Evolutionary conservation across 768 basidiomycete genomes (phyloP), one percentile per base, ranked within the genome.

Genomic region (Mycena albidolilacea): DNA sequence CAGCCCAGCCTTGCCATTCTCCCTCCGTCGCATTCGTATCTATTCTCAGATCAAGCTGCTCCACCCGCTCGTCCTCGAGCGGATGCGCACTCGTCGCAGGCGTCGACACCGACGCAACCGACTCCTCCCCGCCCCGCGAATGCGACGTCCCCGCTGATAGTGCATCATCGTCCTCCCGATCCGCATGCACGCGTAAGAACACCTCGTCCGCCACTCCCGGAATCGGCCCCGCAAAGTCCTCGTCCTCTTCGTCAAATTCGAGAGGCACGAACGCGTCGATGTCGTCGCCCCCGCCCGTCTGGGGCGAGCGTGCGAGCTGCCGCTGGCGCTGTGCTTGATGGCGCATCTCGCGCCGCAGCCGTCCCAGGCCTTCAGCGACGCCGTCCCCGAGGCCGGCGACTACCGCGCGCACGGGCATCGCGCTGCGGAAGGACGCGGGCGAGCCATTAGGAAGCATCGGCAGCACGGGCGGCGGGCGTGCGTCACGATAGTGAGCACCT

Each of bases 401-500:
- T 30, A 30, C 85, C 15, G 84, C 85, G 7, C 90, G 84, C 30
- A 92, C 91, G 1, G 91, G 90, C 8, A 93, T 91, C 6, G 90
- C 81, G 62, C 85, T 86, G 21, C 84, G 81, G 67, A 87, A 85
- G 5, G 83, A 82, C 64, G 84, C 82, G 4, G 84, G 83, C 6
- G 83, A 76, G 15, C 84, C 81, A 85, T 97, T 97, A 0, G 95
- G 95, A 46, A 93, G 86, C 90, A 95, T 94, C 0, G 96, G 96
- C 1, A 96, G 86, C 41, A 90, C 86, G 0, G 85, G 83, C 41
- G 82, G 80, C 21, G 83, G 78, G 19, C 79, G 83, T 30, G 85
- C 80, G 67, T 64, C 48, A 48, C 63, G 46, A 44, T 89, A 90
- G 41, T 96, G 85, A 11, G 88, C 88, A 1, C 88, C 90, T 0